Base-by-base conservation (phyloP, 2,329 filamentous ascomycete genomes). In the Meredithiella fracta region DNA sequence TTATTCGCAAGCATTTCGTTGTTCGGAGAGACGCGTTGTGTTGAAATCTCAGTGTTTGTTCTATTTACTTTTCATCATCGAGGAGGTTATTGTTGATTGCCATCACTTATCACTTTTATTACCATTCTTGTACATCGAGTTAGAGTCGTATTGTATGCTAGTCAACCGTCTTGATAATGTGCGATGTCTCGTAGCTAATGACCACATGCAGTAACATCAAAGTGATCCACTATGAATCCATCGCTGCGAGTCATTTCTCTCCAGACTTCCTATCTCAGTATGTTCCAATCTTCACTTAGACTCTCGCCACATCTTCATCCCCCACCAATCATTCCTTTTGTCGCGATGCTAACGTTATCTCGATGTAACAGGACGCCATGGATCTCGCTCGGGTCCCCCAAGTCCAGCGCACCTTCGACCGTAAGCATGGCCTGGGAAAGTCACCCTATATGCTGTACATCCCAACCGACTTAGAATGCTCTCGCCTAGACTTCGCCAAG, bases 391-490 rank as follows among this genome's bases (percentile, higher is more conserved):
- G n/a, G 8, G 11, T 20, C n/a, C 40, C 40, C n/a, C 40, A 22
- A n/a, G 20, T 44, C 40, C 3, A n/a, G 3, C 14, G 11, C 40
- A 44, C 40, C n/a, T 44, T 44, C 40, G 40, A 44, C 40, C 40
- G 40, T n/a, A n/a, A n/a, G 15, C 40, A 44, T 22, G 15, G 15
- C 20, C 15, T 44, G 15, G 40, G 40, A n/a, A 31, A 31, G 26
- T 7, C 49, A 6, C 49, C 40, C 25, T 57, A 57, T 44, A 40
- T 57, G 31, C 55, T 57, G 4, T 57, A 57, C 38, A 57, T 57
- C 55, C 55, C 55, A 14, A 54, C 55, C 20, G 55, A 57, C 17
- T 49, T 51, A 17, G 55, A 57, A 54, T 57, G 51, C 44, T 54
- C 55, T 47, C 55, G 51, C 7, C 42, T 57, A 8, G 51, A 53